Base-by-base conservation (phyloP, 371 early-diverging fungal genomes). In the Thermomucor indicae-seudaticae region DNA sequence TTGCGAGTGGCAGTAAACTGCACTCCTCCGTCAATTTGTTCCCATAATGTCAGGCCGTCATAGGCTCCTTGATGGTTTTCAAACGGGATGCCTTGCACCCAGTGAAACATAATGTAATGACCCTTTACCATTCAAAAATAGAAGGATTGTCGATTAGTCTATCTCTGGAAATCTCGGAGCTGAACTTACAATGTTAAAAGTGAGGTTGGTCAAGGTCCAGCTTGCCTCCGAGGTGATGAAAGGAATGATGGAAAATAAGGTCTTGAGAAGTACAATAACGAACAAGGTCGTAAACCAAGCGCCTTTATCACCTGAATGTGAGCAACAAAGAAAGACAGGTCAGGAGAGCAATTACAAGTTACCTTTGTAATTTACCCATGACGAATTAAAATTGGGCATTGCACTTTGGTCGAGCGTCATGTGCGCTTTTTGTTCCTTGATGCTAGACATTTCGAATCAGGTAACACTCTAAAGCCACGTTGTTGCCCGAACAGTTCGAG, bases 1-100 rank as follows among this genome's bases (percentile, higher is more conserved):
- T 97, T 97, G 56, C 94, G 90, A 25, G 97, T 88, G 4, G 96
- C 93, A n/a, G 98, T 96, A 64, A 95, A 96, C 60, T 96, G 95
- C 24, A 81, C 88, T 35, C 96, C 97, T 48, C 90, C 85, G 67
- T 97, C 98, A 61, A 97, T 94, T 74, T 97, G 98, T 69, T 97
- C 98, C 98, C 98, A 97, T 46, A 97, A 78, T 16, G 96, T 96
- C 48, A 96, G 72, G 34, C 90, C 91, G 60, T 90, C 92, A 63
- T 86, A 93, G n/a, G 91, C 96, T 42, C 95, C 94, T 69, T 96
- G 95, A 55, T 95, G 89, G 42, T 92, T 85, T 48, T 89, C 90
- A 60, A 94, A 96, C 10, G 98, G 98, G 37, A 92, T 91, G 17
- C 98, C 98, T 51, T 87, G 89, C 30, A 96, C 81, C 82, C 90